These are phyloP conservation scores for Ganoderma lingzhi DNA, from an alignment of 1,284 basidiomycete genomes.

Conservation along the genomic window DNA sequence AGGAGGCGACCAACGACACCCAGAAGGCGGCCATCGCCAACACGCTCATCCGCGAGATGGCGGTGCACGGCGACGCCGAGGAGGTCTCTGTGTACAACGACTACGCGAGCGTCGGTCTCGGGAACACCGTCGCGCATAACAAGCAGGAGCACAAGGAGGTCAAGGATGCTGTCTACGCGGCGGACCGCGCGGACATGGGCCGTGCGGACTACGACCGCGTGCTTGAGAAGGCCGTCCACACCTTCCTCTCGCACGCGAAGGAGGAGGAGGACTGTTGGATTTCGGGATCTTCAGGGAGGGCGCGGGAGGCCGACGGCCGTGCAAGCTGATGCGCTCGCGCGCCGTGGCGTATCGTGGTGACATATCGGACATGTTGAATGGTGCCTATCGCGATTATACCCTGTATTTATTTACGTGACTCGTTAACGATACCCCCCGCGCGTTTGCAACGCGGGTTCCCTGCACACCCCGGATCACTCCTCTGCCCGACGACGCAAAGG, in stretches of 20 bases:
- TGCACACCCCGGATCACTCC: too few species aligned
- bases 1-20: conserved; percentile 24
- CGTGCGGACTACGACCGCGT: conserved; percentile 33
- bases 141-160: conserved; percentile 38
- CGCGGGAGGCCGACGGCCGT: too few species aligned
- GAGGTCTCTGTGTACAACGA: conserved; percentile 39
- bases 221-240: conserved; percentile 33
- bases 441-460: too few species aligned
- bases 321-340: too few species aligned
- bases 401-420: too few species aligned
- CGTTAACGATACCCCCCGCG: too few species aligned
- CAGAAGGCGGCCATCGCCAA: conserved; percentile 36
- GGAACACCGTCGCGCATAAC: conserved; percentile 33
- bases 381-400: too few species aligned
- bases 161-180: conserved; percentile 34
- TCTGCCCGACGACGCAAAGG: too few species aligned
- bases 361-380: too few species aligned
- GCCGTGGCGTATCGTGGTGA: too few species aligned
- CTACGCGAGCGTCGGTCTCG: conserved; percentile 32
- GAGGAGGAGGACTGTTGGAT: too few species aligned
- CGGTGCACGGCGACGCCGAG: conserved; percentile 40
- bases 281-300: too few species aligned
- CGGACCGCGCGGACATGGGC: conserved; percentile 26
- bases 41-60: conserved; percentile 41
- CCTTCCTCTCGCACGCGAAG: conserved; percentile 37